Base-by-base conservation (phyloP, 768 basidiomycete species). In the Tubosaeta sp. region DNA sequence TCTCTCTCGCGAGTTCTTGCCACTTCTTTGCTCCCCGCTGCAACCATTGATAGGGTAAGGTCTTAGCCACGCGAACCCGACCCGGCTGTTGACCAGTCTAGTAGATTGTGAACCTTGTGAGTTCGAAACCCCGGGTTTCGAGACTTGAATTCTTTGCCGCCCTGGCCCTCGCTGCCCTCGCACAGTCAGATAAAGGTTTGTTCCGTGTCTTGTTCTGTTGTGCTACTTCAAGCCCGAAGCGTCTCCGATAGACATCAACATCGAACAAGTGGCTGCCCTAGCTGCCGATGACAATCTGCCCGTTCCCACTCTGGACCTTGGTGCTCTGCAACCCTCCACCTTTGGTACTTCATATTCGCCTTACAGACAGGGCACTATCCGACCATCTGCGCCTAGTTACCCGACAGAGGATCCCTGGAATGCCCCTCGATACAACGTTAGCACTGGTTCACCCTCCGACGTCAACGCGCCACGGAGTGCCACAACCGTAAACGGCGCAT, bases 71-170 rank as follows among this genome's bases (percentile, higher is more conserved):
- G 39, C 16, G 27, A 25, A 16, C 27, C 8, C 12, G 45, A n/a
- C 26, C 5, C 29, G 26, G 39, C 41, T 6, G 22, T 46, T 60
- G 44, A 63, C 41, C 46, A 42, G 54, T 41, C 17, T 41, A 27
- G 42, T 48, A 95, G 92, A 95, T 97, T 60, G 87, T 97, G 51
- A 92, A 88, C 68, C 76, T 95, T 19, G 91, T 93, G 48, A 90
- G 88, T 69, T 85, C 86, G 32, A 79, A 80, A 53, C 78, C 88
- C 41, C 78, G 85, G 46, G 87, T 97, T 34, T 90, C 91, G 8
- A 90, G 84, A 59, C 82, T 86, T 51, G 94, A 97, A 65, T 95
- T 95, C 74, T 95, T 89, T 66, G 89, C 95, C 11, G 90, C 92
- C 10, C 71, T 97, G 25, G 91, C 90, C 11, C 76, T 97, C 13